A percentile compares a stretch with the other conserved stretches of the same genome.
These are phyloP conservation scores for Lentithecium fluviatile DNA, from an alignment of 495 filamentous ascomycete genomes.

Conservation along the genomic window DNA sequence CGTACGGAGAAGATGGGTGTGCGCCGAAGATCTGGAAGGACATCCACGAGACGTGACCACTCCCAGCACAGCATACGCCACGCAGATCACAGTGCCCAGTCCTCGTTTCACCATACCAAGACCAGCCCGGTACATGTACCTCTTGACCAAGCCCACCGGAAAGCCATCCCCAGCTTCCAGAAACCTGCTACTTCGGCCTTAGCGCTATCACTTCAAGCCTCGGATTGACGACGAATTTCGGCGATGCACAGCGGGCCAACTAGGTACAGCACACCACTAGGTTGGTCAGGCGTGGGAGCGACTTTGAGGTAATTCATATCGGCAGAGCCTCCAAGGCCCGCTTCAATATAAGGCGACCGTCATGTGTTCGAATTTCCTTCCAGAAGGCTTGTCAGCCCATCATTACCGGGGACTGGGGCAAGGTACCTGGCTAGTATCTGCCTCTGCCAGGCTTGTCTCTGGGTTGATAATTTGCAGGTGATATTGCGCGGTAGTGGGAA, in stretches of 20 bases:
- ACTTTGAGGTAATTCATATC: constrained; percentile 18
- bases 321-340: constrained; percentile 11
- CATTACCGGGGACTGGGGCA: constrained; percentile 7
- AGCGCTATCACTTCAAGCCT: neutral
- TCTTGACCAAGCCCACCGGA: neutral
- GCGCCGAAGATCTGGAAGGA: no score
- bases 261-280: constrained; percentile 26
- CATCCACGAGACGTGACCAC: no score
- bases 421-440: constrained; percentile 12
- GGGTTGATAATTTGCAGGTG: constrained; percentile 23
- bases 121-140: neutral
- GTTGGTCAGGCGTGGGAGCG: constrained; percentile 14
- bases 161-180: constrained; percentile 15
- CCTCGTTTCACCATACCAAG: no score
- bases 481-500: constrained; percentile 5
- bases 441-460: constrained; percentile 25
- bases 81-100: no score
- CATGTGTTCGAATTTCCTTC: constrained; percentile 25
- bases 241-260: no score
- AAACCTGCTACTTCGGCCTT: constrained; percentile 19
- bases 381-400: constrained; percentile 25
- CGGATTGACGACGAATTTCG: no score
- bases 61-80: no score
- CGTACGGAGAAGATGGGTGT: no score
- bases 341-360: constrained; percentile 22